phyloP scores from a whole-genome alignment of 2,329 filamentous ascomycete species.

The Fusarium sp. region DNA sequence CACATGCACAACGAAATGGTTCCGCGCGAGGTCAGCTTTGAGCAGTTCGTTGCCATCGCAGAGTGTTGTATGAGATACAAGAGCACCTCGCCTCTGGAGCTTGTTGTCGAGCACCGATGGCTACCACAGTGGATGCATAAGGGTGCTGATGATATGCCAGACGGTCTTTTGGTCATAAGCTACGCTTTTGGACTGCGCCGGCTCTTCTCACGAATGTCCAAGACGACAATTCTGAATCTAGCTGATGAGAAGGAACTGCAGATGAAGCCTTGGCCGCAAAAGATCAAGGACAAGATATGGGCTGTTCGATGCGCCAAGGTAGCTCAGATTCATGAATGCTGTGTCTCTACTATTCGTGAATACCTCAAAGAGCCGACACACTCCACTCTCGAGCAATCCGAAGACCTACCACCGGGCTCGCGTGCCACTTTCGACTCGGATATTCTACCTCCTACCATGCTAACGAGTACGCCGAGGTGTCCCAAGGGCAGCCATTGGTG shows the following conservation, averaged over 20 bases:
- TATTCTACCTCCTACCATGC: constrained; percentile 28
- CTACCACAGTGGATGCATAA: constrained; percentile 61
- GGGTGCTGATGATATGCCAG: constrained; percentile 58
- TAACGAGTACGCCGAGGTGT: constrained; percentile 56
- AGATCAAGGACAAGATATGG: constrained; percentile 59
- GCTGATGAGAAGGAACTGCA: constrained; percentile 55
- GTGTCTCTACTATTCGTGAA: constrained; percentile 55
- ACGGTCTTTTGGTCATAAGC: constrained; percentile 61
- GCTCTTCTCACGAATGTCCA: constrained; percentile 60
- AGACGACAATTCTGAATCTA: constrained; percentile 58
- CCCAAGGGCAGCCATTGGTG: constrained; percentile 60
- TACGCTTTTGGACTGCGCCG: constrained; percentile 61
- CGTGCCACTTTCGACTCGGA: constrained; percentile 33
- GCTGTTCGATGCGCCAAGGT: constrained; percentile 60
- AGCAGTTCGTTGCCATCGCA: constrained; percentile 61
- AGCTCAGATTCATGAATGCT: constrained; percentile 59
- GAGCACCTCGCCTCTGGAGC: constrained; percentile 61
- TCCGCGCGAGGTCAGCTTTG: constrained; percentile 57
- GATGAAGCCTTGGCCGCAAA: constrained; percentile 57
- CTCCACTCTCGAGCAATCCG: constrained; percentile 20
- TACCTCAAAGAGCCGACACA: constrained; percentile 51
- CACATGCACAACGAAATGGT: constrained; percentile 59
- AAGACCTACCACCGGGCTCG: constrained; percentile 35
- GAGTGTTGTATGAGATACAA: constrained; percentile 60
- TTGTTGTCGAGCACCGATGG: constrained; percentile 61